Percentiles rank a stretch among this genome's conserved stretches.
Conservation (phyloP, 169 alveolate species). For the Cryptosporidium sp. region DNA sequence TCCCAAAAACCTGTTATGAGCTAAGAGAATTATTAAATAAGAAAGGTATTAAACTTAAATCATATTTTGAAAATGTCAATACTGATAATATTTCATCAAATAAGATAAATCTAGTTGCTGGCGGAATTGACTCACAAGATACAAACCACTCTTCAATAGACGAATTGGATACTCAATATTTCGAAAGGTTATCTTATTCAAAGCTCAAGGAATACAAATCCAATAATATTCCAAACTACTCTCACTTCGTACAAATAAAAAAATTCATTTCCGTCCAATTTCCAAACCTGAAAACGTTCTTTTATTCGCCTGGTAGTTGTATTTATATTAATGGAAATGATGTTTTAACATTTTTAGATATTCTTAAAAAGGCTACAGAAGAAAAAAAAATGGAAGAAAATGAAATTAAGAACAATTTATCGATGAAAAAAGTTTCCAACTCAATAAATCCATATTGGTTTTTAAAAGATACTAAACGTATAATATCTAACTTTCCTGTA, state of each 20-base stretch:
- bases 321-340: slow-evolving; percentile 65
- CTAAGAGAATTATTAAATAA: slow-evolving; percentile 45
- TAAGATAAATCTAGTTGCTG: neutral
- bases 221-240: slow-evolving; percentile 64
- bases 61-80: slow-evolving; percentile 39
- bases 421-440: neutral
- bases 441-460: slow-evolving; percentile 52
- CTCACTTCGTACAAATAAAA: slow-evolving; percentile 46
- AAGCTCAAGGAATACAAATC: slow-evolving; percentile 17
- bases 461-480: slow-evolving; percentile 50
- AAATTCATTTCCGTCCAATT: slow-evolving; percentile 12
- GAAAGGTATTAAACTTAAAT: slow-evolving; percentile 43
- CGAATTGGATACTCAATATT: slow-evolving; percentile 41
- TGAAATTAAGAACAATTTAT: neutral
- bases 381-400: slow-evolving; percentile 2
- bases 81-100: neutral
- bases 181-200: slow-evolving; percentile 31
- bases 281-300: slow-evolving; percentile 23
- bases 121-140: slow-evolving; percentile 16
- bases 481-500: slow-evolving; percentile 55
- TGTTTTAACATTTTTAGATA: slow-evolving; percentile 43
- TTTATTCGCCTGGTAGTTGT: slow-evolving; percentile 64
- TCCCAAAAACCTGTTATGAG: slow-evolving; percentile 61
- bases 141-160: slow-evolving; percentile 40
- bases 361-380: slow-evolving; percentile 26